phyloP scores from a whole-genome alignment of 1,139 yeast species.

The Wickerhamomyces sp. region DNA sequence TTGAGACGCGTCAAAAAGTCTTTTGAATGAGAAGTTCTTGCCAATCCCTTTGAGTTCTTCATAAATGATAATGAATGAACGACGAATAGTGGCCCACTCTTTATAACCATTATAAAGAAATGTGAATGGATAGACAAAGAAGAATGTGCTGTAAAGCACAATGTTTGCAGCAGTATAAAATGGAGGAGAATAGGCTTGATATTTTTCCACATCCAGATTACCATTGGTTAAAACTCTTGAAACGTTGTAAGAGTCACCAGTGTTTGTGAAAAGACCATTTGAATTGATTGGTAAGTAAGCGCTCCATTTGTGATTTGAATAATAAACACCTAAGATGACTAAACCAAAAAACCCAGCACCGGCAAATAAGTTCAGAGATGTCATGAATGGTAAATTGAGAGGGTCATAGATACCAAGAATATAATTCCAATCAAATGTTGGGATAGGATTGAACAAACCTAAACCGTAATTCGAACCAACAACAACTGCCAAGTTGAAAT shows the following conservation, averaged over 20 bases:
- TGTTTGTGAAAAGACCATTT: slow-evolving; percentile 36
- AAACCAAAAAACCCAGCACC: slow-evolving; percentile 41
- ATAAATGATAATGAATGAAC: slow-evolving; percentile 22
- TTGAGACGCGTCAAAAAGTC: background rate
- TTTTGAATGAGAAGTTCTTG: slow-evolving; percentile 24
- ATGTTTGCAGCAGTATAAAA: slow-evolving; percentile 54
- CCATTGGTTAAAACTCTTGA: slow-evolving; percentile 15
- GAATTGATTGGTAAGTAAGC: slow-evolving; percentile 46
- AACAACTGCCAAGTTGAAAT: slow-evolving; percentile 46
- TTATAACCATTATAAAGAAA: slow-evolving; percentile 38
- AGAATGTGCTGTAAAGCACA: slow-evolving; percentile 52
- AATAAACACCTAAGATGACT: slow-evolving; percentile 43
- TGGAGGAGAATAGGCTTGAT: slow-evolving; percentile 48
- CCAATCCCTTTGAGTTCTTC: slow-evolving; percentile 24
- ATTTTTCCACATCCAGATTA: slow-evolving; percentile 38
- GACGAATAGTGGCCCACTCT: slow-evolving; percentile 24
- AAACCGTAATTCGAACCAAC: slow-evolving; percentile 49
- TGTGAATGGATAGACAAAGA: slow-evolving; percentile 53
- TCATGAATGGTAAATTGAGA: slow-evolving; percentile 60
- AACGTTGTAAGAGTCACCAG: slow-evolving; percentile 37
- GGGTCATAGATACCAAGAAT: slow-evolving; percentile 54
- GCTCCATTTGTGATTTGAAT: slow-evolving; percentile 46
- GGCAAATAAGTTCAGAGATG: slow-evolving; percentile 45
- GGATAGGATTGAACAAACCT: slow-evolving; percentile 47
- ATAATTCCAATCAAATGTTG: slow-evolving; percentile 51